Percentiles rank a stretch among this genome's conserved stretches.
These are phyloP conservation scores for Candida sithepensis DNA, from an alignment of 805 yeast species.

Conservation along the genomic window DNA sequence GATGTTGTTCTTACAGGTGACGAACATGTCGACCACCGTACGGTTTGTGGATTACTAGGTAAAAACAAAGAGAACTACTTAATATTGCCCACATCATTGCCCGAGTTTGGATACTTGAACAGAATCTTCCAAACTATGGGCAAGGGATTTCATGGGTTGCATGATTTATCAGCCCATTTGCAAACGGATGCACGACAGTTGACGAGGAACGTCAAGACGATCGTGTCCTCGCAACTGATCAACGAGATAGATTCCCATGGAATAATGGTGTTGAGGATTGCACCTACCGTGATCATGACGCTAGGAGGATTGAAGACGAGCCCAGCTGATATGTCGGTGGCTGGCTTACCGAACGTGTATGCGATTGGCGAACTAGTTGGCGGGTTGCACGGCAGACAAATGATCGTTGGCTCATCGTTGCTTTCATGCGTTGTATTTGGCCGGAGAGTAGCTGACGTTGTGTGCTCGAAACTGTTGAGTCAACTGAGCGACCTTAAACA, in stretches of 20 bases:
- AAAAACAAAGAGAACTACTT: constrained; percentile 6
- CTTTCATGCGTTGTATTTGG: constrained; percentile 63
- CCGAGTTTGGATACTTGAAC: background rate
- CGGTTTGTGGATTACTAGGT: constrained; percentile 10
- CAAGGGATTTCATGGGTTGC: background rate
- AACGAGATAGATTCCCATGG: background rate
- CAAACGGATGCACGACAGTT: background rate
- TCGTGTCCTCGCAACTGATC: background rate
- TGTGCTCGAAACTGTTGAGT: constrained; percentile 28
- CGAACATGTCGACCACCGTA: constrained; percentile 2
- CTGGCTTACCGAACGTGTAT: constrained; percentile 37
- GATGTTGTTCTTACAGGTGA: constrained; percentile 6
- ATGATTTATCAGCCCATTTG: background rate
- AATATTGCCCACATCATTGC: constrained; percentile 4
- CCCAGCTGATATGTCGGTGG: constrained; percentile 24
- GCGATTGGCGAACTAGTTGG: constrained; percentile 70
- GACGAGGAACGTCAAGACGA: background rate
- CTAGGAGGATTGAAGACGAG: constrained; percentile 62
- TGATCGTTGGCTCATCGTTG: constrained; percentile 57
- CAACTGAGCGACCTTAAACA: constrained; percentile 1
- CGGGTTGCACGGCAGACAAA: constrained; percentile 63
- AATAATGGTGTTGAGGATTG: constrained; percentile 5
- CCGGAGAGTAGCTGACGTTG: constrained; percentile 43
- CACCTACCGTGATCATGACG: constrained; percentile 18
- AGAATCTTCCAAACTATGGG: background rate